Evolutionary conservation across 768 basidiomycete species (phyloP), one percentile per base, ranked within the genome.

Genomic region (Hypholoma sublateritium): DNA sequence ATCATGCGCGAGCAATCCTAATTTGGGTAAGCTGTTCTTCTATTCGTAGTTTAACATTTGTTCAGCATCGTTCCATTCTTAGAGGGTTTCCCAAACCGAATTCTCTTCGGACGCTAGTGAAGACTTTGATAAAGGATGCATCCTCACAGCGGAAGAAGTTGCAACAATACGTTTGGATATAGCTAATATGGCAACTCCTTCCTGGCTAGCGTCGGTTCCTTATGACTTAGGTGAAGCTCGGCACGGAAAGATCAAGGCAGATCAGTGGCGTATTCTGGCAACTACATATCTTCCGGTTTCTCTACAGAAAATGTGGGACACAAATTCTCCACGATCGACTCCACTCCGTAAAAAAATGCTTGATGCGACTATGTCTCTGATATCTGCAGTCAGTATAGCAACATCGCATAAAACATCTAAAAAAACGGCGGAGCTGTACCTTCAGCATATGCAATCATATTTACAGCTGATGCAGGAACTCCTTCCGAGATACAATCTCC

Each of bases 261-360:
- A 74, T 50, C 59, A 75, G 58, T 80, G 77, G 78, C 64, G 70
- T 0, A 66, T 64, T 0, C 56, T 74, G 9, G 69, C 71, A 19
- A 64, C 66, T 1, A 48, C 73, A 4, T 56, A 74, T 50, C 65
- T 78, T 19, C 73, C 70, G 0, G 59, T 72, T 6, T 67, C 74
- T 3, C 62, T 79, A 1, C 59, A 70, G 19, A 60, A 65, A 4
- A 56, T 77, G 2, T 78, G 77, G 77, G 64, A 66, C 6, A 57
- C 66, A 13, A 60, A 62, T 14, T 54, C 69, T 4, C n/a, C 13
- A 50, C 9, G n/a, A 21, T 17, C n/a, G 9, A 11, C 36, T 37
- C 13, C 13, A 17, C 51, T 43, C 9, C 44, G 25, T 1, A 47
- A 25, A 41, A 46, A 39, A 9, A 5, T 61, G 1, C 9, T 76